A percentile compares a stretch with the other conserved stretches of the same genome.
These are phyloP conservation scores for Erysimum cheiri DNA, from an alignment of 441 rosid genomes.

Conservation along the genomic window DNA sequence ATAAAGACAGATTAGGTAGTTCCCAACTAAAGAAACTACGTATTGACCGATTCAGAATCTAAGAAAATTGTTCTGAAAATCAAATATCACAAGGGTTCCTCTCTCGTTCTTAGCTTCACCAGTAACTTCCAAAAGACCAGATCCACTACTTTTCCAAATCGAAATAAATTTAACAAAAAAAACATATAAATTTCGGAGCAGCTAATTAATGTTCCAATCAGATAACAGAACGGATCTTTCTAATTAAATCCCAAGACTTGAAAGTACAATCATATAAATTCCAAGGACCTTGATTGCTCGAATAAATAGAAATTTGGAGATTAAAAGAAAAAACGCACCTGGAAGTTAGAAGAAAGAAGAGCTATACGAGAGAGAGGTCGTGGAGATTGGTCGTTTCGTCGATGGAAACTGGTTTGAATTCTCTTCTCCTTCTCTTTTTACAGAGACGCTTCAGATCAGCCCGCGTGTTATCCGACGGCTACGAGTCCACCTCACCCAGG, in stretches of 20 bases:
- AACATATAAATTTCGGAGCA: not conserved
- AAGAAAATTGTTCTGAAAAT: not conserved
- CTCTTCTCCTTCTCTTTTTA: not conserved
- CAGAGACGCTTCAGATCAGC: slow-evolving; percentile 39
- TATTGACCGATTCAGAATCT: slow-evolving; percentile 15
- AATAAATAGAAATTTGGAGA: slow-evolving; percentile 5
- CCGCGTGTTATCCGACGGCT: slow-evolving; percentile 45
- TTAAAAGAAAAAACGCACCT: not conserved
- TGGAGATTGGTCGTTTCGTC: slow-evolving; percentile 40
- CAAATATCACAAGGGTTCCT: not conserved
- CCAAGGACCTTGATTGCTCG: not conserved
- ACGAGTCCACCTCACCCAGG: slow-evolving; percentile 7
- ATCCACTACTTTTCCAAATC: slow-evolving; percentile 19
- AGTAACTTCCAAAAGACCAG: slow-evolving; percentile 32
- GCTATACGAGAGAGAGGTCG: not conserved
- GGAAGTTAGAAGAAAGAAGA: slow-evolving; percentile 10
- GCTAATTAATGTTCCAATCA: slow-evolving; percentile 17
- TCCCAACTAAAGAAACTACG: slow-evolving; percentile 12
- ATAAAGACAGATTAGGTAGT: not conserved
- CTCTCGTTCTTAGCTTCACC: slow-evolving; percentile 16
- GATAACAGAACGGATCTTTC: slow-evolving; percentile 12
- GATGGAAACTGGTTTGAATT: slow-evolving; percentile 45
- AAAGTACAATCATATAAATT: slow-evolving; percentile 9
- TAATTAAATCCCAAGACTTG: not conserved
- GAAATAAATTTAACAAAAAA: not conserved